These are phyloP conservation scores for Aspergillus sp. DNA, from an alignment of 2,329 filamentous ascomycete genomes.

Conservation along the genomic window DNA sequence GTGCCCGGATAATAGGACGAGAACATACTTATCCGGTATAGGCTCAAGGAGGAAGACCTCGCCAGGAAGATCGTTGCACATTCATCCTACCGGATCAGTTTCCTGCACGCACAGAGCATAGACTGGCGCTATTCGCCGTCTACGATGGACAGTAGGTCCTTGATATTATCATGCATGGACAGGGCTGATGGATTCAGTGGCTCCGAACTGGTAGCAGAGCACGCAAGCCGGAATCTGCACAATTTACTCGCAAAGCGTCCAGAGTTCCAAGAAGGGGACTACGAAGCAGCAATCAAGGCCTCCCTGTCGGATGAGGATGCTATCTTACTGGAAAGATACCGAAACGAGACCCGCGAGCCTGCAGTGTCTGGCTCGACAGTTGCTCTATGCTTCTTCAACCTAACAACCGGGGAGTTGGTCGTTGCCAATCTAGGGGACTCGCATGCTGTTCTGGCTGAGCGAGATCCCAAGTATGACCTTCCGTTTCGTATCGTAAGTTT, in stretches of 20 bases:
- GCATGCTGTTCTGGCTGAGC: conserved; percentile 28
- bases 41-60: conserved; percentile 23
- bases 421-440: conserved; percentile 31
- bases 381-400: conserved; percentile 27
- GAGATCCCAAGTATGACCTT: conserved; percentile 18
- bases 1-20: not conserved
- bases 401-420: conserved; percentile 24
- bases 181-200: conserved; percentile 17
- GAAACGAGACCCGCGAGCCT: conserved; percentile 18
- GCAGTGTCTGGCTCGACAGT: conserved; percentile 27
- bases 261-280: conserved; percentile 24
- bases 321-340: conserved; percentile 21
- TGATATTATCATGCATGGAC: not conserved
- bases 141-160: conserved; percentile 31
- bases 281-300: conserved; percentile 23
- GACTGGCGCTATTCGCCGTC: conserved; percentile 26
- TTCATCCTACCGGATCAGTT: conserved; percentile 25
- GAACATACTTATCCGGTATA: conserved; percentile 5
- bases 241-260: conserved; percentile 20
- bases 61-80: conserved; percentile 27
- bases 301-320: conserved; percentile 25
- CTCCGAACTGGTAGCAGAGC: conserved; percentile 25
- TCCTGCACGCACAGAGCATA: conserved; percentile 19
- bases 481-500: conserved; percentile 19
- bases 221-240: conserved; percentile 23